Evolutionary conservation across 129 eudicot genomes (phyloP), one percentile per base, ranked within the genome.

Genomic region (Arctium minus): DNA sequence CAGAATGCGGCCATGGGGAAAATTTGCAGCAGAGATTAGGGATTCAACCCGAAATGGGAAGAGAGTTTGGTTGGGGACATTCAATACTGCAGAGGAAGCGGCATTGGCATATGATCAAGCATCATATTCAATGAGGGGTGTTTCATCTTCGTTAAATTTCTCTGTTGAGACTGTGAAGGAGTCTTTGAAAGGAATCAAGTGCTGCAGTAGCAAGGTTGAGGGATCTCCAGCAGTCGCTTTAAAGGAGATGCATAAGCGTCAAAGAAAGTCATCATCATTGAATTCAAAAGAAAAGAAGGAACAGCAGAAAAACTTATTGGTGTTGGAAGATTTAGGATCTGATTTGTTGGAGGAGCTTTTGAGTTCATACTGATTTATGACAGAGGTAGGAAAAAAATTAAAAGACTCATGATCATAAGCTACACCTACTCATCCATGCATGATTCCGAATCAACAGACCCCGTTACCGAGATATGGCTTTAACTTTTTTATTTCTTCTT

Each of bases 21-120:
- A 75, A 27, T 75, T 27, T 75, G 79, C 79, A 18, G 79, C 79
- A 6, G 79, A 75, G 65, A 75, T 75, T 9, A 27, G 79, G 39
- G 79, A 75, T 30, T 75, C 79, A 8, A 75, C 79, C 30, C 38
- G 69, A 30, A 44, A 75, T 31, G 79, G 79, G 18, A 75, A 12
- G 22, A 75, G 68, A 36, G 79, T 75, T 75, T 75, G 79, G 79
- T 46, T 75, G 9, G 78, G 78, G 13, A 74, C 78, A 22, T 74
- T 74, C 64, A 17, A 18, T 74, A 74, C 62, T 22, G 65, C 68
- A 50, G 79, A 75, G 46, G 79, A 29, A 17, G 79, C 79, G 2
- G 79, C 79, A 0, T 75, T 75, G 22, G 79, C 46, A 10, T 75
- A 75, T 44, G 79, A 75, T 32, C 79, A 75, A 75, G 79, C 79